These are phyloP conservation scores for Pilobolus umbonatus DNA, from an alignment of 192 early-diverging fungal species.

Conservation along the genomic window DNA sequence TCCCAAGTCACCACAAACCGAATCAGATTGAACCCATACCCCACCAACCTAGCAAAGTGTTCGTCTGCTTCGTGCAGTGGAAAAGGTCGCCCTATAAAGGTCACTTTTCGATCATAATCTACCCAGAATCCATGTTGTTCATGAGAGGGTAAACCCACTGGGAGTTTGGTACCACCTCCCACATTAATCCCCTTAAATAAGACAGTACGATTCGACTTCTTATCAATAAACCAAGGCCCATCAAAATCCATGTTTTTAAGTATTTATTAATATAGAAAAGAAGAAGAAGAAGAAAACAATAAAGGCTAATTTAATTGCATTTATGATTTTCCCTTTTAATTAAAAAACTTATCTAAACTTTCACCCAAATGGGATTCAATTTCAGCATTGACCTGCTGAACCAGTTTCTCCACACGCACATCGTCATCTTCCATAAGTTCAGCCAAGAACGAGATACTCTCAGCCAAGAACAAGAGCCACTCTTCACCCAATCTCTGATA, in stretches of 20 bases:
- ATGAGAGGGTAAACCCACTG: slow-evolving; percentile 41
- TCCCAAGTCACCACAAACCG: slow-evolving; percentile 76
- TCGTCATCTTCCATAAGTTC: slow-evolving; percentile 96
- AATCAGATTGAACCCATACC: slow-evolving; percentile 72
- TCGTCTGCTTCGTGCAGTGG: slow-evolving; percentile 65
- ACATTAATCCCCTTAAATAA: slow-evolving; percentile 54
- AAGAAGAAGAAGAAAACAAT: no score
- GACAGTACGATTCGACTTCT: slow-evolving; percentile 39
- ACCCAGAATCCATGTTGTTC: slow-evolving; percentile 41
- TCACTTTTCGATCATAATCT: slow-evolving; percentile 49
- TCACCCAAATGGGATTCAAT: slow-evolving; percentile 93
- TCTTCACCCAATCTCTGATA: slow-evolving; percentile 91
- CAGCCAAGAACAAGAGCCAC: slow-evolving; percentile 84
- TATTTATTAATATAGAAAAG: no score
- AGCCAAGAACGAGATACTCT: slow-evolving; percentile 91
- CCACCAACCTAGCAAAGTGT: slow-evolving; percentile 57
- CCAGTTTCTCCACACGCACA: slow-evolving; percentile 71
- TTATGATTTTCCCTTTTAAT: slow-evolving; percentile 37
- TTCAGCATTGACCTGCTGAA: slow-evolving; percentile 74
- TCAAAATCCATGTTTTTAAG: slow-evolving; percentile 31
- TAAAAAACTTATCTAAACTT: slow-evolving; percentile 79
- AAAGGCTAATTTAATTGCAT: no score
- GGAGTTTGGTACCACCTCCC: slow-evolving; percentile 48
- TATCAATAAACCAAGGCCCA: slow-evolving; percentile 47
- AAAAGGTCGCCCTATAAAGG: slow-evolving; percentile 71